Base-by-base conservation (phyloP, 2,329 filamentous ascomycete species). In the Diaporthe australafricana region DNA sequence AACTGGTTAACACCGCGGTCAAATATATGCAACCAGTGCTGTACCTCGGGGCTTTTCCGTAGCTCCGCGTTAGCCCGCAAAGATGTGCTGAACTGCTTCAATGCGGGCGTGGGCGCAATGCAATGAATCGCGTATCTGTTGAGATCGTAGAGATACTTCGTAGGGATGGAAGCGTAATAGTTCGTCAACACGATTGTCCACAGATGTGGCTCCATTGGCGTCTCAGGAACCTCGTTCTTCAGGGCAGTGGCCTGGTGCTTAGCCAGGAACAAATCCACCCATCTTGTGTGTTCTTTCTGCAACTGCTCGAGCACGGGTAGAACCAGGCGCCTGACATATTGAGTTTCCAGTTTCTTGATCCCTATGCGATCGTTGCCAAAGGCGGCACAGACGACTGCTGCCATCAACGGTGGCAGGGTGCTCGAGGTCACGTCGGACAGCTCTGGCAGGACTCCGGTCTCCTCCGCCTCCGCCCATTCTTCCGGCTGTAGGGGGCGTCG, bases 211-310 rank as follows among this genome's bases (percentile, higher is more conserved):
- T 3, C 30, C 5, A 71, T 25, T 6, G 70, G 70, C 20, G 63
- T 52, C 22, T 42, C 20, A 6, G 70, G 63, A 11, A 68, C 5
- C 2, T 68, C 25, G 2, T 17, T 30, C 27, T 9, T 20, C 5
- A 67, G n/a, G 17, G 57, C 56, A 7, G 70, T 56, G 17, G 53
- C 53, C n/a, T 53, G 14, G 53, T 62, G 35, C 27, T 68, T 68
- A 42, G 40, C 70, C 3, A 71, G 53, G 35, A 71, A 71, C 30
- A 71, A 55, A 16, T 38, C 48, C 27, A 71, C 17, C 70, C 70
- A 71, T 47, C 16, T 47, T 1, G 63, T 42, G 27, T 71, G 70
- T 38, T 68, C 53, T 20, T 25, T 22, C 70, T 68, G 70, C 3
- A 63, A 71, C 25, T 40, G 45, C 11, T 60, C 63, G 25, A 71